Base-by-base conservation (phyloP, 495 filamentous ascomycete species). In the Sphaerosporella brunnea region DNA sequence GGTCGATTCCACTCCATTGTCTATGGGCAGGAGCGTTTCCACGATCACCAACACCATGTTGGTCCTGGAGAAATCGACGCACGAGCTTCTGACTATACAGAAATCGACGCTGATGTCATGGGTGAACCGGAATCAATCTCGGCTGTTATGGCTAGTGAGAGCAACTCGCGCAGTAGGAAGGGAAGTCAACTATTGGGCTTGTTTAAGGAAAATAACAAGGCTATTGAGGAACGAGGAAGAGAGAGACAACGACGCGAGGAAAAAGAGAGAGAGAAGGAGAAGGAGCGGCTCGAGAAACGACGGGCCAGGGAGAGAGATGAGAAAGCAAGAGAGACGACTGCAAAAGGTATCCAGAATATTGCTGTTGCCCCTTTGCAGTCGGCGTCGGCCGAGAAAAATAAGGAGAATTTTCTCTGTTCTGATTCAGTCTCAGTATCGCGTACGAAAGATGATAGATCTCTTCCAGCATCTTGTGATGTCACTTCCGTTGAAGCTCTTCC, bases 171-270 rank as follows among this genome's bases (percentile, higher is more conserved):
- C 51, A 94, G 86, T 64, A 77, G 90, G 49, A 97, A 97, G 66
- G 79, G 88, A 37, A 93, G 84, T 60, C 87, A 97, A 62, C 84
- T 82, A 56, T 64, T 97, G 37, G 76, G 90, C 2, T 71, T 95
- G 43, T 97, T 97, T 70, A 90, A 84, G 61, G 84, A 94, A 58
- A 90, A 86, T 49, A 79, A 73, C 18, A 71, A 84, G 20, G 68
- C 68, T 21, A 66, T 74, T 39, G 69, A 51, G 32, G 65, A 55
- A 44, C 59, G 53, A 21, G 52, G 55, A 42, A 54, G 63, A 47
- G 58, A 64, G 42, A 54, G 56, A 55, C 40, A 58, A 49, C 35
- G 53, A 36, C 50, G 50, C 15, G 68, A 69, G 30, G 68, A 74
- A 36, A 70, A 49, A 45, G 65, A 51, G 46, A 59, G 51, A 46